Evolutionary conservation across 73 alveolate genomes (phyloP), one percentile per base, ranked within the genome.

Genomic region (Paramecium octaurelia): DNA sequence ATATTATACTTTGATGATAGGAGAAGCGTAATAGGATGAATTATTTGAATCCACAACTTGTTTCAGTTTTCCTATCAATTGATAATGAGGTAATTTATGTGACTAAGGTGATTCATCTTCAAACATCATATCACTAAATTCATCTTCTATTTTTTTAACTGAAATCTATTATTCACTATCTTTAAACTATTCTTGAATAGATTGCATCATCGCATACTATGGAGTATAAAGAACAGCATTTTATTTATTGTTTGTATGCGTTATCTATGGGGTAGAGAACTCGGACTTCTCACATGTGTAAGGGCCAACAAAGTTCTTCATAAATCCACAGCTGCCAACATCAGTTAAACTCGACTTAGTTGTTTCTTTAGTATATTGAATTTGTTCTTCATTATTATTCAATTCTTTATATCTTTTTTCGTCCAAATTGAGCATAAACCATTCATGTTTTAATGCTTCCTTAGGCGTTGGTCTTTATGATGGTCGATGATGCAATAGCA

Each of bases 401-500:
- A 76, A 43, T 43, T 76, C 89, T 42, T 43, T 11, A 43, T 40
- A 76, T 43, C 70, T 76, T 31, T 36, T 16, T 12, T 40, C 21
- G 12, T 36, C 71, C 6, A 76, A 38, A 76, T 76, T 76, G n/a
- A 38, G 12, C 40, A 16, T 34, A 88, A 92, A 92, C 95, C 95
- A 92, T n/a, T 27, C 58, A 57, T 92, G 93, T 50, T 16, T 86
- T 58, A 92, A 86, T 36, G 95, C 95, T 27, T 92, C 95, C 21
- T n/a, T 86, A 18, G 92, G 84, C 2, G 57, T 31, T 16, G 94
- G 94, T 27, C 95, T 24, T 20, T 24, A 16, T 0, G 71, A 10
- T 85, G 93, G 93, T 35, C 29, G 23, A 18, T 64, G n/a, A 36
- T 92, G 80, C 6, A 93, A 16, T 10, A 92, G 64, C 27, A 21